Evolutionary conservation across 495 filamentous ascomycete genomes (phyloP), one percentile per base, ranked within the genome.

Genomic region (Penicilliopsis zonata): DNA sequence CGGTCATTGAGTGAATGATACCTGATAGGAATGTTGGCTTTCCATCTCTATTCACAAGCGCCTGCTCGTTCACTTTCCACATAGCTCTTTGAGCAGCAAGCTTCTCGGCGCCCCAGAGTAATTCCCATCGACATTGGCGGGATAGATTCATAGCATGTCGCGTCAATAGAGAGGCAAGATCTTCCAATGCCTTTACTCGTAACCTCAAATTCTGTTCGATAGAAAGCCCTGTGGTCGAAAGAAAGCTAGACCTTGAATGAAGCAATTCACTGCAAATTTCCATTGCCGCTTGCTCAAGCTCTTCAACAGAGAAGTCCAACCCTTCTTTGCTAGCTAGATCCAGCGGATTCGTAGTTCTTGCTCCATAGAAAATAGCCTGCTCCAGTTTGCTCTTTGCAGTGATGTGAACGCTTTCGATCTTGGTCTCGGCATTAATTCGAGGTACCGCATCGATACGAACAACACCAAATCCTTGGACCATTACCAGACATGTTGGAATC

Each of bases 301-400:
- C 83, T 19, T 67, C 53, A 9, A 61, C 40, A 2, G 74, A 58
- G 40, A 86, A 94, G 14, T 65, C 57, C 13, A 75, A 57, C 23
- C 72, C 72, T 15, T 69, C 59, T 30, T 70, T 68, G 18, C 72
- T 69, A 29, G 73, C 63, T 37, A 99, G 80, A 40, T 84, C 75
- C 18, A 99, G 57, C 7, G 86, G 78, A 42, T 90, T 94, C 41
- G 79, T 71, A 27, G 70, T 65, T 53, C 85, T 74, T 13, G 71
- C 73, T 1, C 87, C 85, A 50, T 81, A 96, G 59, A 94, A 94
- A 3, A 95, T 76, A 9, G 88, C 88, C 51, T 96, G 88, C 44
- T 94, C 86, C 26, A 99, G 66, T 30, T 88, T 95, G 48, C 74
- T 81, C 49, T 81, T 86, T 5, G 82, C 80, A 1, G 83, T 85